phyloP scores from a whole-genome alignment of 805 yeast species.

The Wickerhamomyces canadensis region DNA sequence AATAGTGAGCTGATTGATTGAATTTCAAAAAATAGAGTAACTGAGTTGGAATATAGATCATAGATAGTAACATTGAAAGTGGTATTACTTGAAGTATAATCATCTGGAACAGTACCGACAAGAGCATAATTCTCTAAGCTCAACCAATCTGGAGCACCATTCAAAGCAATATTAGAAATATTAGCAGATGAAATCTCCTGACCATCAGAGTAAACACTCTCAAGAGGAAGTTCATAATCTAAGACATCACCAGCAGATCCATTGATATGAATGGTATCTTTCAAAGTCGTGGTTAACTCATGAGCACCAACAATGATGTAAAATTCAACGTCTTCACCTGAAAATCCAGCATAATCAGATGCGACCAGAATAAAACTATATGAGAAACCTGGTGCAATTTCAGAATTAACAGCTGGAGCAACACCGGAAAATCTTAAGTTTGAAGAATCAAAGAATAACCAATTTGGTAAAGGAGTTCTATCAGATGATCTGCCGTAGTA shows the following conservation, averaged over 20 bases:
- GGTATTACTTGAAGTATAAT: constrained; percentile 30
- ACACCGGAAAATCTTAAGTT: constrained; percentile 73
- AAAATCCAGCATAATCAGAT: constrained; percentile 67
- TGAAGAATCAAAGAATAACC: constrained; percentile 68
- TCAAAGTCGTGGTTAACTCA: constrained; percentile 60
- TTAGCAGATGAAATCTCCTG: constrained; percentile 39
- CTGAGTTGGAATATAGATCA: constrained; percentile 57
- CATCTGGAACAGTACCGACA: constrained; percentile 51
- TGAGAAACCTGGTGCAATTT: constrained; percentile 78
- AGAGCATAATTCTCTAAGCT: constrained; percentile 39
- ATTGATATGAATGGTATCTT: constrained; percentile 52
- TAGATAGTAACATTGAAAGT: constrained; percentile 48
- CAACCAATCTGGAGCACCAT: constrained; percentile 59
- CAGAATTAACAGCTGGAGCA: constrained; percentile 81
- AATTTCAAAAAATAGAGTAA: constrained; percentile 52
- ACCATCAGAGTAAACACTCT: constrained; percentile 63
- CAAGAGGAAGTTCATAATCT: constrained; percentile 53
- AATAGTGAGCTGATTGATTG: constrained; percentile 50
- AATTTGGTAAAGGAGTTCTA: constrained; percentile 84
- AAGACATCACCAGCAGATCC: constrained; percentile 61
- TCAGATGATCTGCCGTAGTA: constrained; percentile 80
- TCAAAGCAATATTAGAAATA: constrained; percentile 46
- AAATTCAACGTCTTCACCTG: constrained; percentile 68
- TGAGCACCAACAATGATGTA: constrained; percentile 84
- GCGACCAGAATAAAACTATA: constrained; percentile 73